Percentiles rank a stretch among this genome's conserved stretches.
These are phyloP conservation scores for Aspergillus oerlinghausenensis DNA, from an alignment of 2,329 filamentous ascomycete genomes.

Conservation along the genomic window DNA sequence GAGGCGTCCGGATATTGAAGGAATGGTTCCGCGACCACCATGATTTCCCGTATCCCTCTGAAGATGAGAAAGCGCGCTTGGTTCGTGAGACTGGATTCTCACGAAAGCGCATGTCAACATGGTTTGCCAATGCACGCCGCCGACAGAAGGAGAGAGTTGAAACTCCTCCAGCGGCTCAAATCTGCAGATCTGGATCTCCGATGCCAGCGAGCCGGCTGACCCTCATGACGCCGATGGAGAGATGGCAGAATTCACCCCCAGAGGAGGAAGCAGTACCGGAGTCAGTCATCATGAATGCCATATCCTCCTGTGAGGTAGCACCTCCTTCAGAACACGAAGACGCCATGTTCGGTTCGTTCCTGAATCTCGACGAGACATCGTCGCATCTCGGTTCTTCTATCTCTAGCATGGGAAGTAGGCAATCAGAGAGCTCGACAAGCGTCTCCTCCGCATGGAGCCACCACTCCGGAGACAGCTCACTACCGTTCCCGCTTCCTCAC, in stretches of 20 bases:
- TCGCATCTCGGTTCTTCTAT: slow-evolving; percentile 27
- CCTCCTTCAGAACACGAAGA: slow-evolving; percentile 2
- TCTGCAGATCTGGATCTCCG: slow-evolving; percentile 41
- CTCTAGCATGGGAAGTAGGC: slow-evolving; percentile 27
- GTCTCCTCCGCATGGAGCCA: slow-evolving; percentile 32
- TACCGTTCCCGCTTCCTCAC: slow-evolving; percentile 19
- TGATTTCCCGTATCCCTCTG: slow-evolving; percentile 47
- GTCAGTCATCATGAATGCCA: slow-evolving; percentile 37
- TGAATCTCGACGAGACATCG: slow-evolving; percentile 26
- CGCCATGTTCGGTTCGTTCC: slow-evolving; percentile 4
- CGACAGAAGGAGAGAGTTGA: slow-evolving; percentile 39
- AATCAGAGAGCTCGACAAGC: slow-evolving; percentile 30
- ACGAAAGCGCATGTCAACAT: slow-evolving; percentile 44
- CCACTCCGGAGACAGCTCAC: slow-evolving; percentile 15
- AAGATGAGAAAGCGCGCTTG: slow-evolving; percentile 43
- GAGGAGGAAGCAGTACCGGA: slow-evolving; percentile 43
- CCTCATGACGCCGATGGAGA: slow-evolving; percentile 45
- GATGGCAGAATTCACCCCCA: slow-evolving; percentile 43
- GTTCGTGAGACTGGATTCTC: slow-evolving; percentile 44
- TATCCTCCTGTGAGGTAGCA: slow-evolving; percentile 15
- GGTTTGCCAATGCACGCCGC: slow-evolving; percentile 50
- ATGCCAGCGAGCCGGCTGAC: slow-evolving; percentile 35
- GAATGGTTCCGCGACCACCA: slow-evolving; percentile 46
- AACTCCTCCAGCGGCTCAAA: slow-evolving; percentile 20
- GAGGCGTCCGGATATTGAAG: slow-evolving; percentile 42